Evolutionary conservation across 345 rosid species (phyloP).

Genomic region (Anastatica hierochuntica): DNA sequence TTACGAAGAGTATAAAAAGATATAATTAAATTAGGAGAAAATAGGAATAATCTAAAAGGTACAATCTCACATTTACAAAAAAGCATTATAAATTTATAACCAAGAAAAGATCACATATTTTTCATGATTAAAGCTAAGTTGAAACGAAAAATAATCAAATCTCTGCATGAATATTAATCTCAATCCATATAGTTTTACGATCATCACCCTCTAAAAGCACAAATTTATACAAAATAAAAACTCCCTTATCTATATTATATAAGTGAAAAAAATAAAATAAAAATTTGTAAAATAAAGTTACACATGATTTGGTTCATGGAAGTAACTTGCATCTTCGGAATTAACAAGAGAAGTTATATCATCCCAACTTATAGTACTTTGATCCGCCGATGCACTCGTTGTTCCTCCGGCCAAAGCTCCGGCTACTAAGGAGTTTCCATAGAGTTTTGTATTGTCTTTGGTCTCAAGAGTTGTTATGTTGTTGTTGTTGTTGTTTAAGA

Average conservation of each 20-base stretch:
- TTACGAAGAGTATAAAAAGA: neutral
- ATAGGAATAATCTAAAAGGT: conserved; percentile 16
- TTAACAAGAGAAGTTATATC: conserved; percentile 37
- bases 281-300: no score
- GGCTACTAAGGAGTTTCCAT: conserved; percentile 12
- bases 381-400: conserved; percentile 40
- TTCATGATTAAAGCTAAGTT: conserved; percentile 6
- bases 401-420: conserved; percentile 26
- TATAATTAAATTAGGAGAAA: conserved; percentile 8
- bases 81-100: no score
- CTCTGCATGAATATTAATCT: conserved; percentile 24
- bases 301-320: conserved; percentile 26
- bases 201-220: neutral
- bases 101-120: no score
- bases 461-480: no score
- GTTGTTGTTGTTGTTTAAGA: conserved; percentile 17
- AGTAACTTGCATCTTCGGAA: conserved; percentile 39
- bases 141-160: conserved; percentile 24
- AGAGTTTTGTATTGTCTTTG: no score
- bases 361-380: conserved; percentile 46
- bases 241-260: conserved; percentile 1
- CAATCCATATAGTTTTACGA: conserved; percentile 1
- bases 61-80: no score
- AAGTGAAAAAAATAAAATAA: conserved; percentile 22
- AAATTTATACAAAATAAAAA: conserved; percentile 17